These are phyloP conservation scores for Paracoccidioides brasiliensis DNA, from an alignment of 2,329 filamentous ascomycete species.

Conservation along the genomic window DNA sequence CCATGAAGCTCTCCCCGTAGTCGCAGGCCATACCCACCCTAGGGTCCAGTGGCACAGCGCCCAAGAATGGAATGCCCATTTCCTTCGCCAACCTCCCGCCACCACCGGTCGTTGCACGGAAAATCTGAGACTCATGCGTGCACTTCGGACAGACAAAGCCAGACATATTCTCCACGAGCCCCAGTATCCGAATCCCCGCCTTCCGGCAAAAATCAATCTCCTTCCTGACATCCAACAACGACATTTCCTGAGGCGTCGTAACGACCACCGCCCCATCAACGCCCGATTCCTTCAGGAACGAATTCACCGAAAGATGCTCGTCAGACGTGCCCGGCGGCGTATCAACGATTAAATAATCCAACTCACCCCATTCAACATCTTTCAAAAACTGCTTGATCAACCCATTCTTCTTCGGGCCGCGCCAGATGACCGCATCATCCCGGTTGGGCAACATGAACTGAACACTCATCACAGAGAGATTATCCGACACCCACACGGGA, in stretches of 20 bases:
- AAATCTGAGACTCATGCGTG: constrained; percentile 67
- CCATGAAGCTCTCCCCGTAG: constrained; percentile 94
- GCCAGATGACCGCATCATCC: constrained; percentile 94
- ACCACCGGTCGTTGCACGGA: constrained; percentile 81
- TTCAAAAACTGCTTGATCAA: constrained; percentile 96
- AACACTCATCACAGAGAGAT: constrained; percentile 89
- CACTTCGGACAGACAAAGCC: constrained; percentile 94
- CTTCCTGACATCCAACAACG: constrained; percentile 83
- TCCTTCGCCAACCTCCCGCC: constrained; percentile 68
- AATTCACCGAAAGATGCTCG: constrained; percentile 89
- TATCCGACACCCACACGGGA: constrained; percentile 90
- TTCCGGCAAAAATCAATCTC: constrained; percentile 97
- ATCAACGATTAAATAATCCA: constrained; percentile 88
- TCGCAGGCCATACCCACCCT: constrained; percentile 94
- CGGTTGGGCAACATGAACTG: constrained; percentile 94
- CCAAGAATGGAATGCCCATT: constrained; percentile 77
- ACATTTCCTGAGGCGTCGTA: constrained; percentile 89
- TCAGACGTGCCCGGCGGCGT: constrained; percentile 92
- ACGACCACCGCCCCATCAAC: constrained; percentile 90
- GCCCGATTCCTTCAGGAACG: constrained; percentile 76
- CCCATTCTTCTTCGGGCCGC: constrained; percentile 96
- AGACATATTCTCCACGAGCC: constrained; percentile 95
- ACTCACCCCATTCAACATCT: constrained; percentile 92
- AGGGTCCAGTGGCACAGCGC: constrained; percentile 81
- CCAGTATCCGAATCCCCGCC: constrained; percentile 75